Evolutionary conservation across 2,329 filamentous ascomycete species (phyloP), one percentile per base, ranked within the genome.

Genomic region (Ophiostoma australiae): DNA sequence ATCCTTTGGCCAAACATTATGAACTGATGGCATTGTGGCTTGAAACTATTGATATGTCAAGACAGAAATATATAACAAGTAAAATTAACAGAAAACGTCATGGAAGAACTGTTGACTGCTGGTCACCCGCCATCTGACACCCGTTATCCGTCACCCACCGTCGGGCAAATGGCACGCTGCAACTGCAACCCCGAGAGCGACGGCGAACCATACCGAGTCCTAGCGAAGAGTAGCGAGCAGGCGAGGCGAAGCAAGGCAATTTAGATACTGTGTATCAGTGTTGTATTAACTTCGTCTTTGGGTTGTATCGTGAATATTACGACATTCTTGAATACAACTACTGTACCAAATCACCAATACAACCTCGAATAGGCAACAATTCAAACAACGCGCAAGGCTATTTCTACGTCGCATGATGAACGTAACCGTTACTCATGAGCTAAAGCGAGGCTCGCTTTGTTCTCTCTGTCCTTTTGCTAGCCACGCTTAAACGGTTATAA

Each of bases 361-460:
- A 58, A 15, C 44, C 17, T n/a, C 17, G 52, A 58, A 58, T 58
- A 31, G 52, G 52, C 10, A 58, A 58, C 52, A 58, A 27, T 31
- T 31, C 52, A 58, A 27, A 27, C 8, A 58, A 58, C 23, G 52
- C 8, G 52, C 52, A 27, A 58, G 52, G 52, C 52, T 58, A 58
- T 58, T n/a, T 11, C 15, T 11, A 15, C 20, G 44, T 10, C 44
- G 23, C 23, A 27, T 15, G 23, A 27, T 58, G 23, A 58, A 27
- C 10, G 23, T 58, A 58, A 58, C 52, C 52, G 52, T 20, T n/a
- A 13, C 4, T 13, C 23, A 27, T 58, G 52, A 58, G 52, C 52
- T 58, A 58, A 58, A 58, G 52, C 52, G 23, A 58, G 52, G 52
- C 52, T 58, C 23, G 52, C 52, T 58, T 58, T 58, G 52, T 58